Conservation (phyloP, 139 green algal genomes). For the Chlorella sp. region DNA sequence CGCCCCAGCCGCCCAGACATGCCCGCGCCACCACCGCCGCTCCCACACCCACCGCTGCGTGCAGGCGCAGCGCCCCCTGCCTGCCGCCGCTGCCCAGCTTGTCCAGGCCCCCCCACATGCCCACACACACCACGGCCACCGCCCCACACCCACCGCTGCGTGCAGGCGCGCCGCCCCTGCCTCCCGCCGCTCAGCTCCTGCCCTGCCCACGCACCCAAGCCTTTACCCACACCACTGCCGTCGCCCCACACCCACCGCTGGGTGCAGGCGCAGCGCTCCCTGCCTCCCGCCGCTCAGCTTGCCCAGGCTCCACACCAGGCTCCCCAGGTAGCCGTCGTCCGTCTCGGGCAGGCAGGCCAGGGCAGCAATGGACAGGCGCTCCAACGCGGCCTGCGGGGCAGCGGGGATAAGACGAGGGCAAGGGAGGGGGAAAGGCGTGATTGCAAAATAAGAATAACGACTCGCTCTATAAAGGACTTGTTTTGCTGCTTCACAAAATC, state of each 20-base stretch:
- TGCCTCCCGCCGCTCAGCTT: constrained; percentile 14
- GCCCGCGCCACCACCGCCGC: background rate
- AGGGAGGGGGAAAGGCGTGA: background rate
- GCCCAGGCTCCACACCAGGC: constrained; percentile 14
- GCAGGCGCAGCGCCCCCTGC: background rate
- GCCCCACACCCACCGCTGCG: background rate
- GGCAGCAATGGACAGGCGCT: constrained; percentile 7
- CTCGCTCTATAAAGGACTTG: too few species aligned
- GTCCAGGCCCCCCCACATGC: background rate
- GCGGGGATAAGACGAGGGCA: background rate
- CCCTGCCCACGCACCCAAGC: background rate
- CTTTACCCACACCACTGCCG: background rate
- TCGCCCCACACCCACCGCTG: background rate
- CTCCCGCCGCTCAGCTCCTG: too few species aligned
- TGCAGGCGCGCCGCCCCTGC: background rate
- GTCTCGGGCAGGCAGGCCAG: constrained; percentile 4
- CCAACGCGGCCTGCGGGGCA: background rate
- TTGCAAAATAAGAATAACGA: too few species aligned
- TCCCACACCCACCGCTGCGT: background rate
- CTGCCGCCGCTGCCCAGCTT: too few species aligned
- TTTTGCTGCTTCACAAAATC: too few species aligned
- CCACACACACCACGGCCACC: background rate
- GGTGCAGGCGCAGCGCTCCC: too few species aligned
- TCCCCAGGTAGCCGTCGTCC: background rate
- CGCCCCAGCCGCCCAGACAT: background rate